These are phyloP conservation scores for Stemphylium vesicarium DNA, from an alignment of 2,329 filamentous ascomycete species.

Conservation along the genomic window DNA sequence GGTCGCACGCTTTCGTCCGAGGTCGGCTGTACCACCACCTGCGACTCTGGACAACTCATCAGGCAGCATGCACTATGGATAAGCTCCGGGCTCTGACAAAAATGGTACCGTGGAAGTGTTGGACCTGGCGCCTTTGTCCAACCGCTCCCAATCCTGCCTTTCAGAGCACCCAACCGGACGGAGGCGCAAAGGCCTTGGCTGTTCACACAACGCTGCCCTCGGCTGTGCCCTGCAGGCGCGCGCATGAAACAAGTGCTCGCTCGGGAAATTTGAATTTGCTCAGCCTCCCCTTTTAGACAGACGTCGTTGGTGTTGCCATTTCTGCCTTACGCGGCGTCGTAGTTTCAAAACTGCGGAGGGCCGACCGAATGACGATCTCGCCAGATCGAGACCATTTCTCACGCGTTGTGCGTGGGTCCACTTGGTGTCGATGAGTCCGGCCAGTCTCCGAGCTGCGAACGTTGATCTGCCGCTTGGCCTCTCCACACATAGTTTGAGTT, in stretches of 20 bases:
- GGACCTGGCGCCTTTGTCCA: too few relatives aligned
- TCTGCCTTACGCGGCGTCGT: constrained; percentile 8
- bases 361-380: constrained; percentile 13
- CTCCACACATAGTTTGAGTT: not conserved
- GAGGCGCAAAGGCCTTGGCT: too few relatives aligned
- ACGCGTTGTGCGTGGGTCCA: constrained; percentile 10
- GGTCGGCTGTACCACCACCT: too few relatives aligned
- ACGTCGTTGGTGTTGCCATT: not conserved
- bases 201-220: too few relatives aligned
- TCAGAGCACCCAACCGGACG: too few relatives aligned
- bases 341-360: constrained; percentile 21
- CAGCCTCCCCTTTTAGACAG: not conserved
- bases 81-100: too few relatives aligned
- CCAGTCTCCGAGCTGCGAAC: constrained; percentile 8
- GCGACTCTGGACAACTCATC: too few relatives aligned
- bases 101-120: too few relatives aligned
- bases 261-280: not conserved
- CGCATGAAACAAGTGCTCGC: not conserved
- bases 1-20: too few relatives aligned
- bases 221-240: not conserved
- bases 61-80: too few relatives aligned
- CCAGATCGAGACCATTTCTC: constrained; percentile 16
- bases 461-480: constrained; percentile 21
- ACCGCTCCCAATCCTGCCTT: too few relatives aligned
- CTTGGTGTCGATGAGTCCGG: constrained; percentile 9